Evolutionary conservation across 106 monocot species (phyloP), one percentile per base, ranked within the genome.

Genomic region (Cymbidium sinense): DNA sequence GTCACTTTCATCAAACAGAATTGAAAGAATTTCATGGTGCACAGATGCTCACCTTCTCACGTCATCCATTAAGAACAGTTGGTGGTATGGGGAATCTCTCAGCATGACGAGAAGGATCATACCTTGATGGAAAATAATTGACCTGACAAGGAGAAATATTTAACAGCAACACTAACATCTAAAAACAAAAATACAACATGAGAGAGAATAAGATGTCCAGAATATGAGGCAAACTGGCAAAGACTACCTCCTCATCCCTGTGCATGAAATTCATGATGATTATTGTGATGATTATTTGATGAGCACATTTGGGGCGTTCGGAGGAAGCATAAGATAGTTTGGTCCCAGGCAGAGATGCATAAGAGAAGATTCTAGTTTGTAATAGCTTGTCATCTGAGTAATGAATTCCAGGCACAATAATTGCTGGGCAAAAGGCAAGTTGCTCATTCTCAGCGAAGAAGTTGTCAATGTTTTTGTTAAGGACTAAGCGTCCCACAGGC

Each of bases 401-500:
- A n/a, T n/a, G n/a, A n/a, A 75, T 86, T 41, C 89, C 89, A 54
- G 92, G 92, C 54, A 89, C 89, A 31, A 87, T 58, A 77, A 93
- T 85, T 19, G 83, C 81, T 28, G 89, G 89, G 30, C 83, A 89
- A 79, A 93, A 93, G 31, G 89, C 93, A 27, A 90, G 83, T 65
- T 89, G 87, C 76, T n/a, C n/a, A n/a, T 0, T 75, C 74, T 89
- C 90, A 0, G 77, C 50, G 62, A 92, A 89, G 87, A 92, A 92
- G 73, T 92, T 92, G 77, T 87, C 91, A 30, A 94, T 87, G 67
- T 94, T 94, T 79, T 86, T 94, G 77, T 94, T 94, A 82, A 94
- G 77, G 9, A 94, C 91, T 87, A 94, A 70, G 1, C 94, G 85
- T 18, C 94, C 94, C 77, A 94, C 94, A 33, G 94, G 94, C 83